phyloP scores from a whole-genome alignment of 306 rosid species.

The Psophocarpus tetragonolobus region DNA sequence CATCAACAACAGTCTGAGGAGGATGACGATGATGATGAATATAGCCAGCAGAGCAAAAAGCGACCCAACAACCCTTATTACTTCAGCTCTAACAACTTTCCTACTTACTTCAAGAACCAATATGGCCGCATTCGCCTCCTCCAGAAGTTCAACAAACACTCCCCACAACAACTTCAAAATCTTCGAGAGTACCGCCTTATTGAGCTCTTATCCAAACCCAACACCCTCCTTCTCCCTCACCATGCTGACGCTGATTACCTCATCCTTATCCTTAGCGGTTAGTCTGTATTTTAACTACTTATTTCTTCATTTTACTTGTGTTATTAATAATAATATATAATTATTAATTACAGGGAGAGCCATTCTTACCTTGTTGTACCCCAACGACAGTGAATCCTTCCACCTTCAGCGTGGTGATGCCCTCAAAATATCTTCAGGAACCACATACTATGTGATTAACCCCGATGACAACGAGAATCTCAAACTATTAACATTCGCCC shows the following conservation, averaged over 20 bases:
- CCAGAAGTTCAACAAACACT: conserved; percentile 15
- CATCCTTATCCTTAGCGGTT: conserved; percentile 16
- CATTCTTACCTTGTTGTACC: background rate
- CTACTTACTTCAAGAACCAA: background rate
- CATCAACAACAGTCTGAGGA: no score
- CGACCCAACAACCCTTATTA: conserved; percentile 46
- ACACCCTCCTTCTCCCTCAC: conserved; percentile 27
- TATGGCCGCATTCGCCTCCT: conserved; percentile 31
- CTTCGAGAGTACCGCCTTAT: conserved; percentile 17
- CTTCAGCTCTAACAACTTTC: background rate
- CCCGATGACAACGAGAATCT: conserved; percentile 2
- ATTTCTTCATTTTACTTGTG: no score
- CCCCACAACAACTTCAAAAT: background rate
- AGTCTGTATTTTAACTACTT: background rate
- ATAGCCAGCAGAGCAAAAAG: no score
- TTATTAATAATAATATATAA: no score
- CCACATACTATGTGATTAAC: background rate
- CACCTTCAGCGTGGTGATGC: conserved; percentile 29
- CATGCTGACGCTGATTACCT: conserved; percentile 36
- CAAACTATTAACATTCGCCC: background rate
- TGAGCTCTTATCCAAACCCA: conserved; percentile 14
- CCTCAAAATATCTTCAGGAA: background rate
- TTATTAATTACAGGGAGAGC: conserved; percentile 33
- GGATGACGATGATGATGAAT: no score
- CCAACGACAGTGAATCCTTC: background rate